Base-by-base conservation (phyloP, 371 early-diverging fungal species). In the Syncephalis plumigaleata region DNA sequence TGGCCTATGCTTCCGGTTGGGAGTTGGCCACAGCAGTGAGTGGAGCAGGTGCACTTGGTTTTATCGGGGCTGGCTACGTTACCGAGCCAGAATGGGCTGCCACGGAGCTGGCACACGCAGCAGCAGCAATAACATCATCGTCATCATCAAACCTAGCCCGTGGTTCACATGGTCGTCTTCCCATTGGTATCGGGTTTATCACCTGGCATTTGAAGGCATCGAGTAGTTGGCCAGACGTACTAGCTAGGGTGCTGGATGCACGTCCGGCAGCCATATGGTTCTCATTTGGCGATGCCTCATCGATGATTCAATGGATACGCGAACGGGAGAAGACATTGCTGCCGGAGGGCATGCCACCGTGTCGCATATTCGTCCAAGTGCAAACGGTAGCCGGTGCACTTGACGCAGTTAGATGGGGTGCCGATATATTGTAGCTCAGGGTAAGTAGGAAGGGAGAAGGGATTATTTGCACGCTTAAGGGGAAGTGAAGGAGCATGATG, bases 201-300 rank as follows among this genome's bases (percentile, higher is more conserved):
- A 57, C 59, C 31, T 64, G 56, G 15, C 53, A 53, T 49, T 50
- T 64, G 3, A 55, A 58, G 26, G 43, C 45, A 3, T 51, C 61
- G 44, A 4, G 7, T 4, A 31, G 4, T 31, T 31, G 31, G 31
- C 55, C 47, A 7, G 45, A 51, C 17, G 51, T 56, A 1, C 31
- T 64, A 13, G 48, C 57, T 2, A 25, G 45, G 2, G 42, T 46
- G 0, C 44, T 64, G 9, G 49, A 55, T 22, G 36, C 48, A 3
- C 58, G 54, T 7, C 66, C 63, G n/a, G 51, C 53, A 15, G 66
- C 63, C 1, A 44, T 63, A 3, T 65, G 66, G 66, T 63, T 65
- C 52, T 56, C 63, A 8, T 65, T 63, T 54, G 66, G 66, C 3
- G 53, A 65, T 42, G 63, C 31, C 11, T 4, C 31, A 31, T 11